Evolutionary conservation across 73 alveolate species (phyloP).

Genomic region (Effrenium voratum): DNA sequence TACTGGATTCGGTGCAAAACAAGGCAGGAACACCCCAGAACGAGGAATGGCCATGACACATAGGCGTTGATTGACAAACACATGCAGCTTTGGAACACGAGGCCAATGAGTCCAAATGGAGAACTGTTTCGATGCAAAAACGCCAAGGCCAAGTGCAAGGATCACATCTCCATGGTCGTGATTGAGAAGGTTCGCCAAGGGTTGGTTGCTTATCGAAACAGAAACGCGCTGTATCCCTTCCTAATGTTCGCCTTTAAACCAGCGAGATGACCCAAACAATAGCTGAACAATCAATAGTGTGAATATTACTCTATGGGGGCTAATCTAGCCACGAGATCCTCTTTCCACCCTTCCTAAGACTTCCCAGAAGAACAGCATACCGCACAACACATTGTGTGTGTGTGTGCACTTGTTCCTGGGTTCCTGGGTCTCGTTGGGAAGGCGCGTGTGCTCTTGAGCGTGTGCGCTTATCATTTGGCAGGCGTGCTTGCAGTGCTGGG

Average conservation of each 20-base stretch:
- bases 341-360: too few species aligned
- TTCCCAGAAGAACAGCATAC: neutral
- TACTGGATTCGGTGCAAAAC: too few species aligned
- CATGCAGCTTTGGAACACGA: too few species aligned
- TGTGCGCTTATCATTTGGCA: too few species aligned
- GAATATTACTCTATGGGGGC: neutral
- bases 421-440: too few species aligned
- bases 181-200: constrained; percentile 92
- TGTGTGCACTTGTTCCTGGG: too few species aligned
- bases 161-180: constrained; percentile 93
- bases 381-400: too few species aligned
- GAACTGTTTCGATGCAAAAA: neutral
- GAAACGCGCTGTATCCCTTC: neutral
- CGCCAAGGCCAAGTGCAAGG: constrained; percentile 94
- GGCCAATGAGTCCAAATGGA: neutral
- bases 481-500: too few species aligned
- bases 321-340: neutral
- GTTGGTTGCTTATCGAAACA: neutral
- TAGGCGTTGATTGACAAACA: too few species aligned
- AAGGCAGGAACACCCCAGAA: too few species aligned
- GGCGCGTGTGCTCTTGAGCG: too few species aligned
- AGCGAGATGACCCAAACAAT: neutral
- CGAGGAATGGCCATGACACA: too few species aligned
- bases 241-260: neutral
- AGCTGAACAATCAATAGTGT: neutral